Evolutionary conservation across 225 moss, liverwort and hornwort genomes (phyloP).

Genomic region (Neckera pumila): DNA sequence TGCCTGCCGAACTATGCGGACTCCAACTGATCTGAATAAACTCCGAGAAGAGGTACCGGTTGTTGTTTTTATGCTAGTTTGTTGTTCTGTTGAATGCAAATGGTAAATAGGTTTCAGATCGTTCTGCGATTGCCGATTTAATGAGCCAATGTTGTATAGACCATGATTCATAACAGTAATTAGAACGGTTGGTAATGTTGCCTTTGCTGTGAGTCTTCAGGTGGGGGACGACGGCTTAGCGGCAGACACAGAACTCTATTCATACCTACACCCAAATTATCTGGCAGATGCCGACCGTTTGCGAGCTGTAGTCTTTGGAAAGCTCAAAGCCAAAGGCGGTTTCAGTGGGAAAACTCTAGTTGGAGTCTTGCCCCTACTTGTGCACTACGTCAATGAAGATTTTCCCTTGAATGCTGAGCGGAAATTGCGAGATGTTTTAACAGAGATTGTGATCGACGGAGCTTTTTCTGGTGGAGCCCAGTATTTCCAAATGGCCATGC

Average conservation of each 20-base stretch:
- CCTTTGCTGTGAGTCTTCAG: slow-evolving; percentile 8
- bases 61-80: not conserved
- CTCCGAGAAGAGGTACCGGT: slow-evolving; percentile 61
- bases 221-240: slow-evolving; percentile 89
- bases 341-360: slow-evolving; percentile 71
- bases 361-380: slow-evolving; percentile 75
- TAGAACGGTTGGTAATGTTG: not conserved
- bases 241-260: slow-evolving; percentile 60
- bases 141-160: not conserved
- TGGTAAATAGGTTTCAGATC: not conserved
- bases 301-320: slow-evolving; percentile 48
- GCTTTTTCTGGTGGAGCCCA: slow-evolving; percentile 90
- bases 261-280: slow-evolving; percentile 74
- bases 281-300: slow-evolving; percentile 60
- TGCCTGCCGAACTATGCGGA: slow-evolving; percentile 76
- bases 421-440: slow-evolving; percentile 77
- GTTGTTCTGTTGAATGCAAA: not conserved
- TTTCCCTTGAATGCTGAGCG: slow-evolving; percentile 87
- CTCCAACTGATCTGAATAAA: slow-evolving; percentile 83
- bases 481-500: slow-evolving; percentile 90
- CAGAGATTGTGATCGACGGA: slow-evolving; percentile 84
- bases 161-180: not conserved
- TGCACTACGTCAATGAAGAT: slow-evolving; percentile 89
- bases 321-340: slow-evolving; percentile 62
- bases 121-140: not conserved